Evolutionary conservation across 768 basidiomycete species (phyloP).

Genomic region (Dentipellis sp.): DNA sequence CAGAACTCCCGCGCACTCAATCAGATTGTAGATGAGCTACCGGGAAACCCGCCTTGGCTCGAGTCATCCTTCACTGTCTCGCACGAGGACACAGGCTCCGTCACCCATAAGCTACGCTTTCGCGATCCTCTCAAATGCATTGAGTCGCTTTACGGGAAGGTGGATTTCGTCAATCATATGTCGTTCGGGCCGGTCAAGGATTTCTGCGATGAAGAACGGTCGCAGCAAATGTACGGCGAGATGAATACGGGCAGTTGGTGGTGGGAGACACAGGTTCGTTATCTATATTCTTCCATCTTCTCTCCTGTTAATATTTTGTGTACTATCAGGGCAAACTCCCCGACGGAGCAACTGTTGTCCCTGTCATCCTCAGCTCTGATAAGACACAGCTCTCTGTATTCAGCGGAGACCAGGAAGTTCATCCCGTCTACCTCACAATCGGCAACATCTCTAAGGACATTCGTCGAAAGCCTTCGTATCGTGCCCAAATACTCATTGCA

Average conservation of each 20-base stretch:
- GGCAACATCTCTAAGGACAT: conserved; percentile 18
- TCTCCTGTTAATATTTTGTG: too few relatives aligned
- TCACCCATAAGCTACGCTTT: too few relatives aligned
- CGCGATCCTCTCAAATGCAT: conserved; percentile 6
- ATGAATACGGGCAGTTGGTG: conserved; percentile 11
- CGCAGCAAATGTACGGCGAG: conserved; percentile 4
- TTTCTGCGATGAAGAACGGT: not conserved
- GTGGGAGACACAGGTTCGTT: conserved; percentile 10
- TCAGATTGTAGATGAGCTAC: not conserved
- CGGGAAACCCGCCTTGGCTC: not conserved
- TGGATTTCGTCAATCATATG: not conserved
- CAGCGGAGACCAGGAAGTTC: conserved; percentile 16
- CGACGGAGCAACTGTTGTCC: conserved; percentile 11
- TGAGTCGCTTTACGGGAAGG: conserved; percentile 3
- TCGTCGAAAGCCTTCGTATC: conserved; percentile 9
- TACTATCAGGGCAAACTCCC: not conserved
- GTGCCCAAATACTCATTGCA: conserved; percentile 16
- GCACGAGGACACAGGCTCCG: too few relatives aligned
- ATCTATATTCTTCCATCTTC: too few relatives aligned
- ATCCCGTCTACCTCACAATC: conserved; percentile 23
- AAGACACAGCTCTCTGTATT: conserved; percentile 16
- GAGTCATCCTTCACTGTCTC: not conserved
- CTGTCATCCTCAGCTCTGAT: conserved; percentile 13
- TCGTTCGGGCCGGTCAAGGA: conserved; percentile 1
- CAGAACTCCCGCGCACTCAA: not conserved